Conservation (phyloP, 305 asterid genomes). For the Nicotiana rustica region DNA sequence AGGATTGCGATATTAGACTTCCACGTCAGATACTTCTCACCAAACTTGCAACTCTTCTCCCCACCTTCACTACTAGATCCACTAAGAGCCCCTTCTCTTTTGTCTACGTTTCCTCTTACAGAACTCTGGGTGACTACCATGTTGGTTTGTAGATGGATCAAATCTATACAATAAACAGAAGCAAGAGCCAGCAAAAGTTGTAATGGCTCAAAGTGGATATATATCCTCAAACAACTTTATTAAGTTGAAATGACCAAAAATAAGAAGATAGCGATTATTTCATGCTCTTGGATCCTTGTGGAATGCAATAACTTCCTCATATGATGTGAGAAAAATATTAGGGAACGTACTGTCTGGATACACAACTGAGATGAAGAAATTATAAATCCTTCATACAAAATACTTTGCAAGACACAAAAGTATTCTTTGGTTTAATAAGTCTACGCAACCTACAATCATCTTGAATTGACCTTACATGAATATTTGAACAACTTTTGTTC, state of each 20-base stretch:
- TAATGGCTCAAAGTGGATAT: constrained; percentile 21
- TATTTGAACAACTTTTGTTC: not conserved
- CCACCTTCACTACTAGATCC: constrained; percentile 23
- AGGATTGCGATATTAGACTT: constrained; percentile 22
- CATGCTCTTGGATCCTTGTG: not conserved
- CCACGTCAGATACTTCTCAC: constrained; percentile 23
- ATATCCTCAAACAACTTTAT: not conserved
- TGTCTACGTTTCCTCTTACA: not conserved
- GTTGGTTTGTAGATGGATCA: constrained; percentile 26
- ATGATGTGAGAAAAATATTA: constrained; percentile 9
- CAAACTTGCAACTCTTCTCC: constrained; percentile 27
- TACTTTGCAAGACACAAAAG: not conserved
- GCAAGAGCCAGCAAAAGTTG: constrained; percentile 15
- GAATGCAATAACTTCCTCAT: not conserved
- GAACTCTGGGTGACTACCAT: not conserved
- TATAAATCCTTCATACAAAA: not conserved
- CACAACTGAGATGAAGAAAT: not conserved
- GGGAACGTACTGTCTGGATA: not conserved
- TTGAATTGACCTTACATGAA: not conserved
- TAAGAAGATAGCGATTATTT: not conserved
- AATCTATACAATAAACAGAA: constrained; percentile 26
- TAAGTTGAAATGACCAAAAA: not conserved
- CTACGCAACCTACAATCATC: not conserved
- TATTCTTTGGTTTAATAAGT: not conserved
- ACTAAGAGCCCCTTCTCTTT: not conserved